Evolutionary conservation across 2,329 filamentous ascomycete species (phyloP).

Genomic region (Pseudocercospora fijiensis): DNA sequence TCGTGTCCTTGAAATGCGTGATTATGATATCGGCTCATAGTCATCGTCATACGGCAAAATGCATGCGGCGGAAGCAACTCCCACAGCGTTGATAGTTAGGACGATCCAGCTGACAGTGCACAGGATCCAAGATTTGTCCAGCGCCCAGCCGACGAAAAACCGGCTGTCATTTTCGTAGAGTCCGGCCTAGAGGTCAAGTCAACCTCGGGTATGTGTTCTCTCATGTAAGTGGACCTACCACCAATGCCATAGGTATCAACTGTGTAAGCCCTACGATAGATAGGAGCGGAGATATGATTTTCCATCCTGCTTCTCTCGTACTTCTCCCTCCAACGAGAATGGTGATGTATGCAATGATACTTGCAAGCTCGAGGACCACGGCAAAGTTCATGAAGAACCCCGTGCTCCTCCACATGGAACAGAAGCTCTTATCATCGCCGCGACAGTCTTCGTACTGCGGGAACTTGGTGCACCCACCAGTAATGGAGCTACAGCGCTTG

Average conservation of each 20-base stretch:
- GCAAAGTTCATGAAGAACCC: constrained; percentile 86
- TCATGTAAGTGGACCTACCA: constrained; percentile 59
- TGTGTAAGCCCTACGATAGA: constrained; percentile 66
- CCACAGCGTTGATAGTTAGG: constrained; percentile 54
- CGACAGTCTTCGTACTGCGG: constrained; percentile 67
- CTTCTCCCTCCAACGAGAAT: constrained; percentile 76
- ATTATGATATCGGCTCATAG: constrained; percentile 67
- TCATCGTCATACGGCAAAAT: constrained; percentile 77
- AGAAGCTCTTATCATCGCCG: constrained; percentile 71
- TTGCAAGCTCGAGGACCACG: constrained; percentile 76
- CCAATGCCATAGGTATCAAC: constrained; percentile 74
- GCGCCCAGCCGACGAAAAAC: constrained; percentile 78
- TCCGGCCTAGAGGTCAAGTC: constrained; percentile 61
- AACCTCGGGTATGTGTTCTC: not conserved
- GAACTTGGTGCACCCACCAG: constrained; percentile 63
- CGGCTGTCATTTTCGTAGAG: constrained; percentile 79
- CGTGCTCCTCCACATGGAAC: constrained; percentile 84
- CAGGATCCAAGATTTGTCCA: constrained; percentile 77
- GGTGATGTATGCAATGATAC: constrained; percentile 74
- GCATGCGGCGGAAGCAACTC: constrained; percentile 65
- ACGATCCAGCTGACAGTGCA: constrained; percentile 60
- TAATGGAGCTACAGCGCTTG: constrained; percentile 71
- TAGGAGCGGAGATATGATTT: constrained; percentile 67
- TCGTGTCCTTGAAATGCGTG: not conserved
- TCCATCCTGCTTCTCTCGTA: constrained; percentile 80